These are phyloP conservation scores for Cyclospora cayetanensis DNA, from an alignment of 169 alveolate species.

Conservation along the genomic window DNA sequence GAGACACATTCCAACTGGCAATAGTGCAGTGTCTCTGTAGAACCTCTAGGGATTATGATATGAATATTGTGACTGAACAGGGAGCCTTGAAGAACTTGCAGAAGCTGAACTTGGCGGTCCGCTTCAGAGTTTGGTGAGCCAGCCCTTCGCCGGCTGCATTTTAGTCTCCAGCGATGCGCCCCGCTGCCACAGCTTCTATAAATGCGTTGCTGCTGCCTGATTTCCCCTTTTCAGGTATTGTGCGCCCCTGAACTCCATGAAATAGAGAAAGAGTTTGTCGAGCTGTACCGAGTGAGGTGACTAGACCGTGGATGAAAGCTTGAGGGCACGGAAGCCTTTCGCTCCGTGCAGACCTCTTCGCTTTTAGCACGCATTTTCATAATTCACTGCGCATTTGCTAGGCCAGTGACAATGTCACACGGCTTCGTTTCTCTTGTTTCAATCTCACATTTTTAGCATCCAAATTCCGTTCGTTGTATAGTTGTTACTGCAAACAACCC, in stretches of 20 bases:
- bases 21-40: background rate
- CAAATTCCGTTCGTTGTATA: too few relatives aligned
- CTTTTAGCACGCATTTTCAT: too few relatives aligned
- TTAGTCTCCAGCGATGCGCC: background rate
- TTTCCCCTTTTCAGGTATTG: slow-evolving; percentile 58
- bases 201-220: background rate
- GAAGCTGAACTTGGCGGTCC: slow-evolving; percentile 71
- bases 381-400: too few relatives aligned
- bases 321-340: too few relatives aligned
- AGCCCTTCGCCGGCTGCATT: background rate
- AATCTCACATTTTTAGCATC: too few relatives aligned
- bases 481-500: too few relatives aligned
- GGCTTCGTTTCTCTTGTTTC: too few relatives aligned
- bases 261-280: slow-evolving; percentile 59
- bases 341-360: too few relatives aligned
- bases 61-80: background rate
- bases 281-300: background rate
- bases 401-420: too few relatives aligned
- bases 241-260: slow-evolving; percentile 77
- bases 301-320: background rate
- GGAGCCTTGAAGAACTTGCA: slow-evolving; percentile 68
- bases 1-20: background rate
- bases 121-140: slow-evolving; percentile 73
- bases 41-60: too few relatives aligned
- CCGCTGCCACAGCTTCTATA: background rate